phyloP scores from a whole-genome alignment of 306 rosid genomes.

The Cucurbita moschata region DNA sequence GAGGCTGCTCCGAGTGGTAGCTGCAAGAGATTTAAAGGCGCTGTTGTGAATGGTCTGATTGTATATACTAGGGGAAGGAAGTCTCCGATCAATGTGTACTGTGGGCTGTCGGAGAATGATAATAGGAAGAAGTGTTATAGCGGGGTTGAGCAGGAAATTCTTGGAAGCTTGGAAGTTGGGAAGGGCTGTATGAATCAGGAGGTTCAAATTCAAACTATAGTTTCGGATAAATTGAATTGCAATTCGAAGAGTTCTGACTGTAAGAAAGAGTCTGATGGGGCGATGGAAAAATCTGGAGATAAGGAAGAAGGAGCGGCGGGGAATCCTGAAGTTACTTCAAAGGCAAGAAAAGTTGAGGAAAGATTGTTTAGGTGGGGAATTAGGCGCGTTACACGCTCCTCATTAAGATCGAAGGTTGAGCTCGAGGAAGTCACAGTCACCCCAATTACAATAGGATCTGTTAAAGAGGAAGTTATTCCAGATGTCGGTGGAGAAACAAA shows the following conservation, averaged over 20 bases:
- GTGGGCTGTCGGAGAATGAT: slow-evolving; percentile 14
- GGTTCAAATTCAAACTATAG: slow-evolving; percentile 14
- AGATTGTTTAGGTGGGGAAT: slow-evolving; percentile 13
- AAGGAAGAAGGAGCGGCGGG: slow-evolving; percentile 15
- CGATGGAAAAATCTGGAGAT: background rate
- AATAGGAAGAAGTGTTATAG: slow-evolving; percentile 8
- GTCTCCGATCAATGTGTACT: slow-evolving; percentile 15
- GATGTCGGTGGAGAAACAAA: slow-evolving; percentile 21
- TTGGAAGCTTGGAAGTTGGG: background rate
- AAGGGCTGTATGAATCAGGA: background rate
- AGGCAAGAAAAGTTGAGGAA: background rate
- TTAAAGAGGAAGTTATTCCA: slow-evolving; percentile 8
- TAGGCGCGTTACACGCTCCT: slow-evolving; percentile 33
- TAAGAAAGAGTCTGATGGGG: slow-evolving; percentile 8
- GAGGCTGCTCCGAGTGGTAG: slow-evolving; percentile 17
- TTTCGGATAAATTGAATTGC: too few relatives aligned
- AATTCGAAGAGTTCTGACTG: slow-evolving; percentile 1
- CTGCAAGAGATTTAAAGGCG: slow-evolving; percentile 23
- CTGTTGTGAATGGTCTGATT: slow-evolving; percentile 50
- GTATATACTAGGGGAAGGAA: slow-evolving; percentile 62
- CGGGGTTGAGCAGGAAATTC: slow-evolving; percentile 1
- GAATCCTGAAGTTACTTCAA: slow-evolving; percentile 6
- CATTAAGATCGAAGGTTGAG: slow-evolving; percentile 20
- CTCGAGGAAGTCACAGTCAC: slow-evolving; percentile 4
- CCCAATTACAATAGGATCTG: slow-evolving; percentile 8